Base-by-base conservation (phyloP, 1,284 basidiomycete species). In the Trametes hirsuta region DNA sequence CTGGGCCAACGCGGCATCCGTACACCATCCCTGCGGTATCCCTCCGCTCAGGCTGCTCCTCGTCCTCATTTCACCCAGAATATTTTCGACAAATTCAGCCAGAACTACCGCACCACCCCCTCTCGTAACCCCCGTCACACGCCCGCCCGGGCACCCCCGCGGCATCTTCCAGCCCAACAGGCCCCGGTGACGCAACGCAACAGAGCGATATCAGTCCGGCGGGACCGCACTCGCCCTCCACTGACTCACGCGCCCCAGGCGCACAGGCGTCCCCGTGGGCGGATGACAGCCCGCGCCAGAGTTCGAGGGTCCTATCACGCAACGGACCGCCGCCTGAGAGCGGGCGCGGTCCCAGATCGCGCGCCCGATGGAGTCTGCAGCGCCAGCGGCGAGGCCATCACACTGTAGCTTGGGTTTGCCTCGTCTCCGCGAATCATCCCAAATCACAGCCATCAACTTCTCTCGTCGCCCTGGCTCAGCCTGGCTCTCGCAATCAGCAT, bases 211-310 rank as follows among this genome's bases (percentile, higher is more conserved):
- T 52, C 49, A 47, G 34, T 12, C 35, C 56, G 52, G 52, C 55
- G 55, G 55, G 55, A 24, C 55, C 55, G 55, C 56, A 36, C 56
- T 58, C 14, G 56, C 11, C 56, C 36, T 25, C 12, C 49, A 41
- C 36, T 58, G 56, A 58, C 49, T 58, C 56, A 58, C 45, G n/a
- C n/a, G 22, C n/a, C 22, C 37, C 25, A 41, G 44, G 35, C 49
- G 39, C 37, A 24, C 49, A 36, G 10, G 15, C 6, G 4, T 18
- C 45, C 46, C 59, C 55, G 55, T 52, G 59, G 39, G 59, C 36
- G 40, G 54, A 53, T 64, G 63, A 61, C 63, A 64, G 59, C 47
- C 57, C 63, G 63, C 59, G 63, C 57, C 53, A 64, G 62, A 56
- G 59, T 60, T 58, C 53, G 58, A 53, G 54, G 56, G 57, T 56